Evolutionary conservation across 306 rosid species (phyloP), one percentile per base, ranked within the genome.

Genomic region (Prinsepia uniflora): DNA sequence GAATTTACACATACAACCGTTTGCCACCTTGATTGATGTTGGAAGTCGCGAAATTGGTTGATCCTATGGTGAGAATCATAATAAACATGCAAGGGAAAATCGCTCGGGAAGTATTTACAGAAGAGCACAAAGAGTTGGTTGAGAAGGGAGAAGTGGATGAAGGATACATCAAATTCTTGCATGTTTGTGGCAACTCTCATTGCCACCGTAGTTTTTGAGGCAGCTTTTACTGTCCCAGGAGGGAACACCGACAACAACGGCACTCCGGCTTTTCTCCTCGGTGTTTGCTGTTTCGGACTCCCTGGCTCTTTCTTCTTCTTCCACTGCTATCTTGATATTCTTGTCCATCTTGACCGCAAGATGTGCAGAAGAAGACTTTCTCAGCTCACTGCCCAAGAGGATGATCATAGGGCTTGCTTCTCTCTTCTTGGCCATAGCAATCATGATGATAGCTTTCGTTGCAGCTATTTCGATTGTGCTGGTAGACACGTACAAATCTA

Each of bases 111-210:
- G 20, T 86, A 62, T 86, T 86, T 80, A 83, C 55, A 68, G 65
- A 71, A 42, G 86, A 86, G 67, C 90, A 86, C 11, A 72, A 83
- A 59, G 12, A 55, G 9, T 77, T 83, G 62, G 81, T 50, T 49
- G 83, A 76, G 71, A 75, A 74, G 55, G 88, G 86, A 39, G 74
- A 81, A 56, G 44, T 86, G 90, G 90, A 81, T 79, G 79, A 86
- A 81, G 80, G 86, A 86, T 43, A 83, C 84, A 44, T 69, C 90
- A 65, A 83, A 81, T 58, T 83, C 86, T 30, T 81, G 84, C 42
- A 71, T 72, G 81, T 24, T 86, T 45, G 88, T 79, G 50, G 82
- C 84, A 68, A 67, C 88, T 73, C 86, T 83, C 13, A 81, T 86
- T 12, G 88, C 84, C 19, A 83, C 88, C 6, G 72, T 83, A 39